Percentiles rank a stretch among this genome's conserved stretches.
Conservation (phyloP, 1,284 basidiomycete species). For the Ustilago xerochloae region DNA sequence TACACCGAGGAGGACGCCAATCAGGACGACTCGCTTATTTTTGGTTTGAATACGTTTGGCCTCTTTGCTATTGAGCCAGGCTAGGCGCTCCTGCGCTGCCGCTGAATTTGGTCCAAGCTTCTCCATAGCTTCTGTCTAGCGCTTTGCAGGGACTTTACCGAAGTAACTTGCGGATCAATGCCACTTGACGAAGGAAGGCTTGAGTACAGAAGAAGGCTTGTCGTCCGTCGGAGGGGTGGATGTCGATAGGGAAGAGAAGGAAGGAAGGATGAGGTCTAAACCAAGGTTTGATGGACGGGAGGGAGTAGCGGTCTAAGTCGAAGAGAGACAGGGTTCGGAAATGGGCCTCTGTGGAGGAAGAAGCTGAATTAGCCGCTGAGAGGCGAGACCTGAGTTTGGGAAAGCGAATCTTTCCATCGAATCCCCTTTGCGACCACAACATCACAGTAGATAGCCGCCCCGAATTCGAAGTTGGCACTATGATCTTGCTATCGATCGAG, state of each 20-base stretch:
- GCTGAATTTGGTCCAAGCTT: conserved; percentile 16
- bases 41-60: conserved; percentile 30
- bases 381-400: too few relatives aligned
- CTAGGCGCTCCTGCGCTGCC: conserved; percentile 19
- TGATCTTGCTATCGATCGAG: neutral
- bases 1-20: conserved; percentile 31
- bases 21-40: conserved; percentile 37
- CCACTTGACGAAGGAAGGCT: too few relatives aligned
- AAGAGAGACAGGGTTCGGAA: too few relatives aligned
- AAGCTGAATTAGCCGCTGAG: too few relatives aligned
- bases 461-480: neutral
- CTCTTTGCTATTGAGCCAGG: conserved; percentile 43
- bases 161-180: too few relatives aligned
- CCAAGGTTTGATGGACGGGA: too few relatives aligned
- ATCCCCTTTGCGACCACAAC: too few relatives aligned
- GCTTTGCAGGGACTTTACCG: neutral
- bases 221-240: neutral
- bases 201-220: too few relatives aligned
- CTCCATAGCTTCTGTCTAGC: conserved; percentile 15
- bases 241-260: neutral
- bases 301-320: too few relatives aligned
- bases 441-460: too few relatives aligned
- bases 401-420: too few relatives aligned
- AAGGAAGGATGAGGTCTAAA: neutral
- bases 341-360: too few relatives aligned